Base-by-base conservation (phyloP, 495 filamentous ascomycete genomes). In the Aspergillus bridgeri region DNA sequence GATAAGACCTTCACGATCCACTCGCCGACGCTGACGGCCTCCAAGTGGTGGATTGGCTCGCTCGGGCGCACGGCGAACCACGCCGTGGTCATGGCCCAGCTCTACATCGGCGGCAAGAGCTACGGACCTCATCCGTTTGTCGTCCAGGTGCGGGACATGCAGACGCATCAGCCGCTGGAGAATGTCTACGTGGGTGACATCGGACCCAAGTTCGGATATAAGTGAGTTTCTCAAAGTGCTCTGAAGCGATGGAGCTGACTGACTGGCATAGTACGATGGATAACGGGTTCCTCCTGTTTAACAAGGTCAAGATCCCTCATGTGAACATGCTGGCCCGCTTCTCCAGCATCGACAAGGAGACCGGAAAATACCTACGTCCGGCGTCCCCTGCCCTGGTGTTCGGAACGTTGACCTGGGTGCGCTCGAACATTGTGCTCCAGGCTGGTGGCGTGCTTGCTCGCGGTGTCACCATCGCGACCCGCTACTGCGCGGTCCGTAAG, bases 31-130 rank as follows among this genome's bases (percentile, higher is more conserved):
- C 72, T 89, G 53, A 89, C 86, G 9, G 79, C 86, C 17, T 83
- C 83, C 42, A 91, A 91, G 66, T 91, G 87, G 87, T 91, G 88
- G 88, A 88, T 89, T 63, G 88, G 88, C 0, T 86, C 84, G 22
- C 75, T 90, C 6, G 88, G 88, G 48, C 70, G 83, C n/a, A 83
- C 84, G 9, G 87, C 88, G 19, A 91, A 89, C 60, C 81, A 89
- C 70, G 87, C 88, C 0, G 81, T 87, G 23, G 88, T 91, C 2
- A 86, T 90, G 83, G 88, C 88, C 13, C 85, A 89, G 64, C 70
- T 89, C 43, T 78, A 80, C 42, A 83, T 89, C 53, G 73, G 67
- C 42, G 84, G 83, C 46, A 88, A 86, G 68, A 73, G 74, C 42
- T 84, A 81, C 59, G 88, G 88, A 1, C 87, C 88, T 22, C 88